These are phyloP conservation scores for barrel medic (Medicago truncatula) DNA, from an alignment of 306 rosid species.

Conservation along the genomic window DNA sequence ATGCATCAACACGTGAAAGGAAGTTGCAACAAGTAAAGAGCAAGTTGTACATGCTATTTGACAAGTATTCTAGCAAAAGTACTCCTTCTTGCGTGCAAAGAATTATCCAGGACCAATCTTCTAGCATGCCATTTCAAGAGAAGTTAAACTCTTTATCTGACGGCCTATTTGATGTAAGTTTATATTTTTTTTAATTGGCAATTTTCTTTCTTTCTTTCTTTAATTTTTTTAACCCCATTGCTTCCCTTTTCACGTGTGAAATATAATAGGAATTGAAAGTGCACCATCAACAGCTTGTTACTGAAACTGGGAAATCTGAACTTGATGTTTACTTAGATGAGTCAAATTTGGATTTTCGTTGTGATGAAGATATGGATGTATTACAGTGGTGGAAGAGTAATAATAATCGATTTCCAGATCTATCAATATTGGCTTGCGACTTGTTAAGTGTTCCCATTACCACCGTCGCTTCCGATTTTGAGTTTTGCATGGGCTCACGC, in stretches of 20 bases:
- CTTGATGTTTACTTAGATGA: conserved; percentile 18
- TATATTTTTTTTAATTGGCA: neutral
- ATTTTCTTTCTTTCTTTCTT: neutral
- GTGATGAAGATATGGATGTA: neutral
- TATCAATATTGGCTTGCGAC: conserved; percentile 8
- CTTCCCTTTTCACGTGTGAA: neutral
- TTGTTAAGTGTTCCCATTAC: conserved; percentile 9
- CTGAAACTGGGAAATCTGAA: neutral
- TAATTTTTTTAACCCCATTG: neutral
- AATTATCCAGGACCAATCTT: neutral
- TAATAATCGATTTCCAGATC: neutral
- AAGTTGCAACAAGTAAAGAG: neutral
- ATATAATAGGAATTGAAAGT: conserved; percentile 23
- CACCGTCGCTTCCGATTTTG: neutral
- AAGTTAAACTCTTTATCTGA: neutral
- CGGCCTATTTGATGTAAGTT: neutral
- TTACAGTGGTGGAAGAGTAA: conserved; percentile 6
- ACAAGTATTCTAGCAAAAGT: neutral
- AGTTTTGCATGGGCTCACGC: neutral
- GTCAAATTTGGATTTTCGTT: neutral
- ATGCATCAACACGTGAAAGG: neutral
- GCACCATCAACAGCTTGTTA: neutral
- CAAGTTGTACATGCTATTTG: neutral
- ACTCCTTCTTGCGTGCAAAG: neutral
- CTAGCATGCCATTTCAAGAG: neutral